Evolutionary conservation across 192 early-diverging fungal genomes (phyloP), one percentile per base, ranked within the genome.

Genomic region (Mortierella claussenii): DNA sequence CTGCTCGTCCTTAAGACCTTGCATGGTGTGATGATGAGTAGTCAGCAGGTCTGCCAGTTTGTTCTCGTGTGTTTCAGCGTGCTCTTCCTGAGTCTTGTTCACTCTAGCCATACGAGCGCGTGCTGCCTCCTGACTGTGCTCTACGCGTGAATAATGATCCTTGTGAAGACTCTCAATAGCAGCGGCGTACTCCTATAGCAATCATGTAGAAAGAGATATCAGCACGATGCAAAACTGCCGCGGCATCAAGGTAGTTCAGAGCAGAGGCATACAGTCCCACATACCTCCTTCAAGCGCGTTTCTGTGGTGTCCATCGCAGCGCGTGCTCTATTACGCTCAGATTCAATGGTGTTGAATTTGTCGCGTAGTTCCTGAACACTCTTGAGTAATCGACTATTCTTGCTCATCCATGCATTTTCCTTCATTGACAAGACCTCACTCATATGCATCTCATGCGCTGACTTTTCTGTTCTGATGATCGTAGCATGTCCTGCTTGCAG

Each of bases 401-500:
- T 55, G n/a, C 21, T 21, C 5, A 12, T 42, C 57, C 45, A 62
- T 10, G 32, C 60, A 10, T 31, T 23, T 17, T 59, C 56, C 18
- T 33, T 47, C 28, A 63, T 64, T 44, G 59, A 24, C 15, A 68
- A 4, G 0, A 44, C 55, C 1, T 65, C 52, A 3, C 21, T 56
- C 36, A 53, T 6, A 2, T 51, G 11, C 53, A 54, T 34, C 33
- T 62, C 67, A 15, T 60, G 48, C 1, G 43, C 45, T 17, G 67
- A 10, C 15, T 43, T 59, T 15, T 60, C 42, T 1, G 37, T 42
- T n/a, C 3, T 26, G n/a, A 69, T 32, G 0, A 60, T 11, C 10
- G 56, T 46, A 11, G 56, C 50, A 17, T 60, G 56, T 28, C 51
- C 67, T 46, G 33, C 57, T 13, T 69, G 20, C 15, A 59, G 32